Evolutionary conservation across 2,329 filamentous ascomycete species (phyloP), one percentile per base, ranked within the genome.

Genomic region (Chrysosphaeria jannelii): DNA sequence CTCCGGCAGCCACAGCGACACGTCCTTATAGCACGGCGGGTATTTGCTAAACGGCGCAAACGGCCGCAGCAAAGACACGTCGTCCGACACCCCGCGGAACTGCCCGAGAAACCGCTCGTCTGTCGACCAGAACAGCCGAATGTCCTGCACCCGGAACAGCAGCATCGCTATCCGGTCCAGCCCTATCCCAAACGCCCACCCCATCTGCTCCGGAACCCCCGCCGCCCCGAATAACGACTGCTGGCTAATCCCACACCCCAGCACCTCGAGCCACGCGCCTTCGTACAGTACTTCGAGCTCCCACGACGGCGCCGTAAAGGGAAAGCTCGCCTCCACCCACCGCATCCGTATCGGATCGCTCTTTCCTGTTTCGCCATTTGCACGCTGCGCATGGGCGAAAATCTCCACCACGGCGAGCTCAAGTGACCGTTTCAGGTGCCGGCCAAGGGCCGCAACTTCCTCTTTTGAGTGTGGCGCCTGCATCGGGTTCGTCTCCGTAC

Each of bases 301-400:
- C 72, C 76, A 97, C 5, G 71, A 85, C 0, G 85, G 85, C 27
- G 68, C 79, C 1, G 85, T 97, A 41, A 93, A 93, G 19, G 85
- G 85, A 46, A 97, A 97, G 45, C 85, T 93, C 2, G 85, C 78
- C 43, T 91, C 81, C 6, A 93, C 67, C 85, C 85, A 97, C 33
- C 85, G 63, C 36, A 91, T 66, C 34, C 64, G 67, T 19, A 93
- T 50, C 4, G 78, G 75, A 36, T 47, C 51, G 25, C 47, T 36
- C 5, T 14, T 6, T 9, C 8, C 7, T 13, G n/a, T 9, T 28
- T 47, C 49, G 10, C 52, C 45, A 5, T 63, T 59, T 4, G 69
- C 72, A 23, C 53, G 52, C 38, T 64, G 65, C 5, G 78, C 79
- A 16, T 69, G 59, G 7, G 63, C 61, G 43, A 97, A 91, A 30